phyloP scores from a whole-genome alignment of 257 asterid species.

The Echites panduratus region DNA sequence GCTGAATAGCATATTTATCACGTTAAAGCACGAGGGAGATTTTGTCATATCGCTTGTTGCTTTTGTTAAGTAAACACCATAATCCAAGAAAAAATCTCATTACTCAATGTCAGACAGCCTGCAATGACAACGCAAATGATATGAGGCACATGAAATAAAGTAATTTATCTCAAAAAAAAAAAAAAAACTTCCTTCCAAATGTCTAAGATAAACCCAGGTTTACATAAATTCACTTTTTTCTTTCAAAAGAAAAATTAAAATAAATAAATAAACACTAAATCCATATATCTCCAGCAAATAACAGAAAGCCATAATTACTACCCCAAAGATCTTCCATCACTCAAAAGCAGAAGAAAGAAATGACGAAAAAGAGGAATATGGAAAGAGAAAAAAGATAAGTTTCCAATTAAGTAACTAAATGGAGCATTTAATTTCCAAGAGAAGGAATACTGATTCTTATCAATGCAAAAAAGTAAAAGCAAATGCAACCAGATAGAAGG shows the following conservation, averaged over 20 bases:
- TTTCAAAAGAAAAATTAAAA: too few species aligned
- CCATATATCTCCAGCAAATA: too few species aligned
- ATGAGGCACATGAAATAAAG: slow-evolving; percentile 5
- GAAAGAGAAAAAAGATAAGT: neutral
- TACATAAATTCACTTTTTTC: too few species aligned
- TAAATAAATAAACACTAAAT: too few species aligned
- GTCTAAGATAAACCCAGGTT: too few species aligned
- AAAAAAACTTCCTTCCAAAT: neutral
- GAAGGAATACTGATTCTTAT: neutral
- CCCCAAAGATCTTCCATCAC: neutral
- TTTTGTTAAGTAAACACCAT: neutral
- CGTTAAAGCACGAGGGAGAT: slow-evolving; percentile 6
- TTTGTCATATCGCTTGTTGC: neutral
- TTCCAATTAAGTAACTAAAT: neutral
- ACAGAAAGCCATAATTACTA: too few species aligned
- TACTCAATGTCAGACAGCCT: neutral
- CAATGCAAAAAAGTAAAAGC: neutral
- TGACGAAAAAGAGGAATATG: neutral
- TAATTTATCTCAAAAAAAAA: neutral
- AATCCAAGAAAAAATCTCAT: neutral
- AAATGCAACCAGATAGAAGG: neutral
- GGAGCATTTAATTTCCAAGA: neutral
- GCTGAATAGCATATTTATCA: slow-evolving; percentile 37
- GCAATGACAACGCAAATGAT: slow-evolving; percentile 13
- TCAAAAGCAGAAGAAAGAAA: neutral